A percentile compares a stretch with the other conserved stretches of the same genome.
phyloP scores from a whole-genome alignment of 345 rosid genomes.

The Gossypium bickii region DNA sequence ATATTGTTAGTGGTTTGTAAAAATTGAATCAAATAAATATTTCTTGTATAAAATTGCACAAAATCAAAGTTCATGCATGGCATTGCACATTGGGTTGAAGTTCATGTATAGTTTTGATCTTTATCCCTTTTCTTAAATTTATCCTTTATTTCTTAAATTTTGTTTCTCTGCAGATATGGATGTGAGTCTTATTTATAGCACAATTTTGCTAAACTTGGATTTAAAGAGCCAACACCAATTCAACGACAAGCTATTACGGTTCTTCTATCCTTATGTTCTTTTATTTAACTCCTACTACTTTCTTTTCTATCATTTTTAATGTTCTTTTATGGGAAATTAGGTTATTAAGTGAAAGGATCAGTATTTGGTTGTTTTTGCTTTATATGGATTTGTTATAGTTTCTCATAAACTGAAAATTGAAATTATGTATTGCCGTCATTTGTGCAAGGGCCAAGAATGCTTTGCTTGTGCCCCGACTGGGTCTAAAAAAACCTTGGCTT shows the following conservation, averaged over 20 bases:
- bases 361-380: not conserved
- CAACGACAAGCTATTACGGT: constrained; percentile 93
- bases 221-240: constrained; percentile 90
- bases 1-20: too few relatives aligned
- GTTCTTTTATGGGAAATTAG: not conserved
- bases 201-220: constrained; percentile 77
- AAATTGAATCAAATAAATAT: too few relatives aligned
- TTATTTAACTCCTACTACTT: constrained; percentile 14
- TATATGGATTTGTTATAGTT: not conserved
- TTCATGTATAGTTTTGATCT: too few relatives aligned
- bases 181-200: constrained; percentile 56
- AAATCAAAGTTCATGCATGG: too few relatives aligned
- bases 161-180: constrained; percentile 43
- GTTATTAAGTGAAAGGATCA: not conserved
- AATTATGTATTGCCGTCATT: not conserved
- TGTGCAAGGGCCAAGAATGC: constrained; percentile 75
- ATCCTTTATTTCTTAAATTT: not conserved
- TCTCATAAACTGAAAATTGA: not conserved
- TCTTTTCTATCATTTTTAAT: not conserved
- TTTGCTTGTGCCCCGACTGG: constrained; percentile 98
- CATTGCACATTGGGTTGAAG: too few relatives aligned
- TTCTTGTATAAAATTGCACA: too few relatives aligned
- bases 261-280: constrained; percentile 67
- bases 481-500: constrained; percentile 85
- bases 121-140: too few relatives aligned